Percentiles rank a stretch among this genome's conserved stretches.
These are phyloP conservation scores for Penicillium tannophilum DNA, from an alignment of 495 filamentous ascomycete species.

Conservation along the genomic window DNA sequence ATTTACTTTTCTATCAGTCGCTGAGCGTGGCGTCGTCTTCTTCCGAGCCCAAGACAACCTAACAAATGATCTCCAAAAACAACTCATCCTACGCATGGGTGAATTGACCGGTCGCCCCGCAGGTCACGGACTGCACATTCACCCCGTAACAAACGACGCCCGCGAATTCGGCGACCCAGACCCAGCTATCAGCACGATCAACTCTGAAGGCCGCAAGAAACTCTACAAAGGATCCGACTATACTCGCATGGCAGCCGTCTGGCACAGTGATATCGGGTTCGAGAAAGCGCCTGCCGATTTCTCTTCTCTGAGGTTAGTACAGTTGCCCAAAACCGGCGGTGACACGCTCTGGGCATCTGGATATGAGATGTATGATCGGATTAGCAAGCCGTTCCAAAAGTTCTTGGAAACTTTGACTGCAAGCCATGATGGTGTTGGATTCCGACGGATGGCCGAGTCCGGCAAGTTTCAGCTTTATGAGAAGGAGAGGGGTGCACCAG, in stretches of 20 bases:
- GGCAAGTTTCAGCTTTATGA: constrained; percentile 59
- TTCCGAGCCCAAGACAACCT: constrained; percentile 73
- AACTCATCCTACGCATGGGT: constrained; percentile 66
- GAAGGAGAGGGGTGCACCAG: constrained; percentile 61
- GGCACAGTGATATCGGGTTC: constrained; percentile 76
- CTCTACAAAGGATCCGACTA: constrained; percentile 46
- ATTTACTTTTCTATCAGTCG: constrained; percentile 60
- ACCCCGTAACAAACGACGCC: constrained; percentile 65
- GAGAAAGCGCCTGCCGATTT: constrained; percentile 72
- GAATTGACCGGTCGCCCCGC: constrained; percentile 63
- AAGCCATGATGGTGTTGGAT: constrained; percentile 62
- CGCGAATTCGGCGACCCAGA: constrained; percentile 62
- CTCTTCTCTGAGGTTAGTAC: constrained; percentile 58
- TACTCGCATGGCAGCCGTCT: constrained; percentile 38
- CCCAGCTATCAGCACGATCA: constrained; percentile 74
- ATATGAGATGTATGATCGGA: constrained; percentile 79
- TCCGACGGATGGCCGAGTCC: constrained; percentile 56
- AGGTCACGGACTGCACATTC: constrained; percentile 70
- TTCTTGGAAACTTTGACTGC: constrained; percentile 74
- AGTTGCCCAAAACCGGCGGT: constrained; percentile 70
- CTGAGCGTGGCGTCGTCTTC: constrained; percentile 79
- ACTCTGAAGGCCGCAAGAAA: constrained; percentile 58
- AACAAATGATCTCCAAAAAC: constrained; percentile 66
- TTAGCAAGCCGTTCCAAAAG: constrained; percentile 62
- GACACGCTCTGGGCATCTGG: constrained; percentile 77